Evolutionary conservation across 148 eudicot genomes (phyloP), one percentile per base, ranked within the genome.

Genomic region (Vaccinium darrowii): DNA sequence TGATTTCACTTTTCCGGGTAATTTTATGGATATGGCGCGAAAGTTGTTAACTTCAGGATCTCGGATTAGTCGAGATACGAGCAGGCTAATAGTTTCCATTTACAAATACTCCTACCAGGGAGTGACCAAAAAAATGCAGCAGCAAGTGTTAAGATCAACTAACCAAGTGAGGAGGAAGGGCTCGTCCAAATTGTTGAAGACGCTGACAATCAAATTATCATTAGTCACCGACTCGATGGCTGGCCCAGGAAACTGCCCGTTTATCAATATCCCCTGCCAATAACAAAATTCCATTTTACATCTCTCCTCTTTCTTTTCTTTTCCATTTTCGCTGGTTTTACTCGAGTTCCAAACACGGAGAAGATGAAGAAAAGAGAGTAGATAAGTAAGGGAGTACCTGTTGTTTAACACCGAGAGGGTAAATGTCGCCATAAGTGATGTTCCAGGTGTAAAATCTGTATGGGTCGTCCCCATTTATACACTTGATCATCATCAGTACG

Each of bases 211-310:
- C 84, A 92, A 83, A 82, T 92, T 93, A 83, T 92, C 93, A 85
- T 92, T 92, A 7, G 93, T 92, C 43, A 92, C 95, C 27, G 91
- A 87, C 11, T 90, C 86, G 18, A 92, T 88, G 39, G 84, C 85
- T 27, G 93, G 93, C 57, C 95, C 95, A 3, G 95, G 95, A 80
- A 93, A 93, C 83, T 93, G 93, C 79, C 95, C 92, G 81, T 93
- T 93, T 69, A 93, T 93, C 87, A 93, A 81, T 78, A 93, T 93
- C 65, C 93, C 95, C 95, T 93, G 92, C 81, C 33, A 83, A 23
- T 39, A 15, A 9, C 27, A 60, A 16, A 54, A n/a, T 36, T 43
- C 47, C 47, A 43, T 43, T 43, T 43, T 43, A 43, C 39, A 36
- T 3, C 39, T 36, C 47, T 43, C 5, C 47, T 5, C 47, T 43